Evolutionary conservation across 2,329 filamentous ascomycete species (phyloP).

Genomic region (Tolypocladium cylindrosporum): DNA sequence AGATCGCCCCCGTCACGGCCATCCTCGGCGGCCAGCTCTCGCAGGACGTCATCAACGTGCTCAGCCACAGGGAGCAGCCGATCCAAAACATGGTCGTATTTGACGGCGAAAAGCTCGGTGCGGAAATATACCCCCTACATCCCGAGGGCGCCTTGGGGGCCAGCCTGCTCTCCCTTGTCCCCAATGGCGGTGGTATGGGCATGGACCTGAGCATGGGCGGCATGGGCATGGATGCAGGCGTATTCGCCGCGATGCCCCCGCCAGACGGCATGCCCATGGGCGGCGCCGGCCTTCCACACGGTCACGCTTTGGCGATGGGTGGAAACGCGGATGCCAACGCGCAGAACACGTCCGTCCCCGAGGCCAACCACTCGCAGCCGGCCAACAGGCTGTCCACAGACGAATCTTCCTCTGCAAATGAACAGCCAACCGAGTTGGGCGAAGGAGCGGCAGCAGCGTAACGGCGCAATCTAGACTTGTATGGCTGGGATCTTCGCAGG

Average conservation of each 20-base stretch:
- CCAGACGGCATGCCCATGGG: conserved; percentile 1
- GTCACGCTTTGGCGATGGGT: not conserved
- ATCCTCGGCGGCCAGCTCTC: conserved; percentile 84
- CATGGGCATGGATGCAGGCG: conserved; percentile 8
- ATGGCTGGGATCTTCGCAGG: not conserved
- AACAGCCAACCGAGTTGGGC: not conserved
- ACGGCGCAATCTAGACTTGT: not conserved
- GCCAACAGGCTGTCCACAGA: not conserved
- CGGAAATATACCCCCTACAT: conserved; percentile 72
- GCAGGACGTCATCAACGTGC: conserved; percentile 94
- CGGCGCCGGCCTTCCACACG: not conserved
- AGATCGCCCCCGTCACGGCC: conserved; percentile 78
- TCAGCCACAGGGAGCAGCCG: conserved; percentile 83
- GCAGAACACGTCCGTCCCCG: not conserved
- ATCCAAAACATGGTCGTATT: conserved; percentile 93
- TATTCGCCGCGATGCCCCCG: conserved; percentile 1
- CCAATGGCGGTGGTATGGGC: conserved; percentile 14
- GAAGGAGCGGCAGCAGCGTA: not conserved
- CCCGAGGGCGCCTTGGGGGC: conserved; percentile 50
- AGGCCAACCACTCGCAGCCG: not conserved
- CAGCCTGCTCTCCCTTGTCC: conserved; percentile 28
- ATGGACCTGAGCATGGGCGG: conserved; percentile 7
- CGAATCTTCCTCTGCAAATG: not conserved
- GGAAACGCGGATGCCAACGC: not conserved
- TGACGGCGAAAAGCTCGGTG: conserved; percentile 72